Evolutionary conservation across 2,329 filamentous ascomycete genomes (phyloP).

Genomic region (Colletotrichum higginsianum): DNA sequence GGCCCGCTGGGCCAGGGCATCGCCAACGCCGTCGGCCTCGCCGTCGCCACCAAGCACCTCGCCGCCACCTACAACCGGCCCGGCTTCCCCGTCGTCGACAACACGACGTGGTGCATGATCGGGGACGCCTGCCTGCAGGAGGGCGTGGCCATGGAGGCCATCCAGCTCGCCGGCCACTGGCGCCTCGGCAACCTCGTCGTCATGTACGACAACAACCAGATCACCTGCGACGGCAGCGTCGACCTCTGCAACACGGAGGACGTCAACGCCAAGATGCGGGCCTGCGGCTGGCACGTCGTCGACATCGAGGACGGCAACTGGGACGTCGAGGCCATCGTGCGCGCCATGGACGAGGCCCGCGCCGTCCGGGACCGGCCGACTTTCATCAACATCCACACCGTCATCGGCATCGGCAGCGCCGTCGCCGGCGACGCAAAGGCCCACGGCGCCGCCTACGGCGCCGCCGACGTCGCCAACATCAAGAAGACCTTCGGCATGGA

Average conservation of each 20-base stretch:
- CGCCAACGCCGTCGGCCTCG: slow-evolving; percentile 72
- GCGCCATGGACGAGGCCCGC: slow-evolving; percentile 62
- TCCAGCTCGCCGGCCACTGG: slow-evolving; percentile 70
- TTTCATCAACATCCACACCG: slow-evolving; percentile 71
- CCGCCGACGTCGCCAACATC: slow-evolving; percentile 63
- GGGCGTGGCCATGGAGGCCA: slow-evolving; percentile 70
- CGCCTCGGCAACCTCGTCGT: slow-evolving; percentile 70
- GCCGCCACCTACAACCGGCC: slow-evolving; percentile 68
- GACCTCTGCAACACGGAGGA: slow-evolving; percentile 69
- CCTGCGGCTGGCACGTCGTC: slow-evolving; percentile 69
- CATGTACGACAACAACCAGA: slow-evolving; percentile 74
- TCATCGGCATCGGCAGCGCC: slow-evolving; percentile 68
- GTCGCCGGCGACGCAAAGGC: slow-evolving; percentile 66
- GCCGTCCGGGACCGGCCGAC: slow-evolving; percentile 63
- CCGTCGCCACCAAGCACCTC: slow-evolving; percentile 70
- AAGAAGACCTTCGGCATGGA: slow-evolving; percentile 53
- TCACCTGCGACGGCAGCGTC: slow-evolving; percentile 71
- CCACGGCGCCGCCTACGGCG: slow-evolving; percentile 71
- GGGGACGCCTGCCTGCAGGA: slow-evolving; percentile 73
- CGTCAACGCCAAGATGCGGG: slow-evolving; percentile 70
- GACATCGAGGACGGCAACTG: slow-evolving; percentile 68
- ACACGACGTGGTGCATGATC: slow-evolving; percentile 70
- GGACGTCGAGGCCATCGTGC: slow-evolving; percentile 62
- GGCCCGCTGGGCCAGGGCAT: slow-evolving; percentile 72
- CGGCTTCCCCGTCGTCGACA: slow-evolving; percentile 62